Evolutionary conservation across 2,329 filamentous ascomycete species (phyloP).

Genomic region (Helminthosporium solani): DNA sequence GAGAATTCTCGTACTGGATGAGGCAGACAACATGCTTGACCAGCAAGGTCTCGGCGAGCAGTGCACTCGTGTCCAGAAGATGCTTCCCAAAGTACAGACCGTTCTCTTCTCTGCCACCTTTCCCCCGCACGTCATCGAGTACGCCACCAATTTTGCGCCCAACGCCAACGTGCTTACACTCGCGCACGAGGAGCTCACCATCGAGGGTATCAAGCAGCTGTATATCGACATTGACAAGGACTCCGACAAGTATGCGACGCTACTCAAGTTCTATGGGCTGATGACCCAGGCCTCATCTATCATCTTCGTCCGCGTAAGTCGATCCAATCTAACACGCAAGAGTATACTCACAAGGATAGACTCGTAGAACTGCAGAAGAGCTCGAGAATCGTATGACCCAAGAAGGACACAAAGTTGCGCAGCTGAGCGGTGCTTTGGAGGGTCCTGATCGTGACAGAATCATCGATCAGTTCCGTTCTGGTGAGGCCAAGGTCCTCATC

Average conservation of each 20-base stretch:
- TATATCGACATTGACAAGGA: conserved; percentile 80
- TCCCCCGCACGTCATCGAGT: conserved; percentile 80
- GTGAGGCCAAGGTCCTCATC: conserved; percentile 91
- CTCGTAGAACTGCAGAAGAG: conserved; percentile 77
- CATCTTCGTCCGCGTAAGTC: conserved; percentile 85
- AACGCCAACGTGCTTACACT: conserved; percentile 84
- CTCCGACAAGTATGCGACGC: conserved; percentile 79
- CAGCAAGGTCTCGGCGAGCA: conserved; percentile 94
- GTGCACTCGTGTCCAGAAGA: conserved; percentile 85
- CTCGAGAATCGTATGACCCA: conserved; percentile 83
- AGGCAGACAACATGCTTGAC: conserved; percentile 98
- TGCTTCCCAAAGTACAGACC: conserved; percentile 77
- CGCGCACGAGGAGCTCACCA: conserved; percentile 86
- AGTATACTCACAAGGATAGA: conserved; percentile 52
- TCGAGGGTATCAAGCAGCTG: conserved; percentile 88
- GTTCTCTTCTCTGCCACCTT: conserved; percentile 96
- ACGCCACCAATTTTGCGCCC: conserved; percentile 81
- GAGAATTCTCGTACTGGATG: conserved; percentile 85
- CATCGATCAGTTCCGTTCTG: conserved; percentile 81
- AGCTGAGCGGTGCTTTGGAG: conserved; percentile 84
- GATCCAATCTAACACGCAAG: too few relatives aligned
- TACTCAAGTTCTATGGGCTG: conserved; percentile 90
- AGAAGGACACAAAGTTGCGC: conserved; percentile 90
- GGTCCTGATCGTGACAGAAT: conserved; percentile 79
- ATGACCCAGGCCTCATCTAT: conserved; percentile 98